Conservation (phyloP, 106 monocot genomes). For the Ottelia alismoides region DNA sequence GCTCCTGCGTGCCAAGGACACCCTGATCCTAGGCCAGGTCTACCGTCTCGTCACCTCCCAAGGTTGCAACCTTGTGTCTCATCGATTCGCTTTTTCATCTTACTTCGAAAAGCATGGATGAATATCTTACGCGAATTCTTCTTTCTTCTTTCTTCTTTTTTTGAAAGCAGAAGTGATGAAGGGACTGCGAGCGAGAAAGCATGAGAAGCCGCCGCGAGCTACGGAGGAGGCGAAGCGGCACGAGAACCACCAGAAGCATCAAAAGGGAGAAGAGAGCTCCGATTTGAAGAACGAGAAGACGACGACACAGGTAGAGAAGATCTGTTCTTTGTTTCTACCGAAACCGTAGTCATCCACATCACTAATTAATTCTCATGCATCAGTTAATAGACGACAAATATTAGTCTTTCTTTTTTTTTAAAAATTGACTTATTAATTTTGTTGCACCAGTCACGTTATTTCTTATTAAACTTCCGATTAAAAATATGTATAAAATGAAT, state of each 20-base stretch:
- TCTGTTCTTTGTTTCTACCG: neutral
- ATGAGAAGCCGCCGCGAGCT: constrained; percentile 42
- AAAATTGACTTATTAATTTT: too few relatives aligned
- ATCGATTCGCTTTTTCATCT: neutral
- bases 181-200: constrained; percentile 46
- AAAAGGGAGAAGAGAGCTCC: neutral
- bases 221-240: constrained; percentile 15
- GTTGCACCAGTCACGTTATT: neutral
- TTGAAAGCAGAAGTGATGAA: constrained; percentile 46
- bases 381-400: too few relatives aligned
- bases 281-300: neutral
- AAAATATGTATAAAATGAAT: too few relatives aligned
- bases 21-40: constrained; percentile 25
- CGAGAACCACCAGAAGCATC: constrained; percentile 4
- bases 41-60: constrained; percentile 32
- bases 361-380: too few relatives aligned
- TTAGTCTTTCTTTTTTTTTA: neutral
- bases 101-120: too few relatives aligned
- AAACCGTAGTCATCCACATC: too few relatives aligned
- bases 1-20: constrained; percentile 24
- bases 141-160: neutral
- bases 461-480: too few relatives aligned
- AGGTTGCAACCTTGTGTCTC: neutral
- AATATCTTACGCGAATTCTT: too few relatives aligned
- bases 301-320: constrained; percentile 7